phyloP scores from a whole-genome alignment of 2,329 filamentous ascomycete species.

The Sporothrix inflata region DNA sequence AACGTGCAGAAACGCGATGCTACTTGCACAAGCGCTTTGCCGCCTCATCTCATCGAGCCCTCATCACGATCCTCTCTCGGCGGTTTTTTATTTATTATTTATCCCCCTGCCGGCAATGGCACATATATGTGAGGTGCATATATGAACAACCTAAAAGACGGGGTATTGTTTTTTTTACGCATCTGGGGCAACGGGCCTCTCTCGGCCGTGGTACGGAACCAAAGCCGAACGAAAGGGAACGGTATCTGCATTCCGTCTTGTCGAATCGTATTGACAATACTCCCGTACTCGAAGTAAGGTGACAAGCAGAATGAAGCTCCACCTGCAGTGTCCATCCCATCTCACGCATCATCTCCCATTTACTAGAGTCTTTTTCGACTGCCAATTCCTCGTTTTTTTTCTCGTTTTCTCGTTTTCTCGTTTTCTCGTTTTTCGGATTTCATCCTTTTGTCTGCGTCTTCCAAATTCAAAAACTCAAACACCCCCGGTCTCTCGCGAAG shows the following conservation, averaged over 20 bases:
- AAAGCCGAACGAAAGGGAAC: not conserved
- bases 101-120: not conserved
- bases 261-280: not conserved
- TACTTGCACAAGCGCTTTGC: not conserved
- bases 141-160: slow-evolving; percentile 9
- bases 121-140: not conserved
- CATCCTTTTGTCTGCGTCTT: not conserved
- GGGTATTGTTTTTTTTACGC: too few species aligned
- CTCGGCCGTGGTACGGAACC: slow-evolving; percentile 9
- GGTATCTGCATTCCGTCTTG: not conserved
- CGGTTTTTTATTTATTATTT: not conserved
- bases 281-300: not conserved
- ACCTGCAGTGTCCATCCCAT: slow-evolving; percentile 8
- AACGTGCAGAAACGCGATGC: not conserved
- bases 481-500: not conserved
- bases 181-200: not conserved
- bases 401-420: not conserved
- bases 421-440: slow-evolving; percentile 4
- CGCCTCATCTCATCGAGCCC: not conserved
- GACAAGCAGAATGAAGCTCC: slow-evolving; percentile 1
- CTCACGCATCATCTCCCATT: slow-evolving; percentile 8
- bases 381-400: not conserved
- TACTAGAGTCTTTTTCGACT: not conserved
- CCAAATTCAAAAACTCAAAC: not conserved
- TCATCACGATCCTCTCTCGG: slow-evolving; percentile 1